phyloP scores from a whole-genome alignment of 2,329 filamentous ascomycete species.

The Periconia digitata region DNA sequence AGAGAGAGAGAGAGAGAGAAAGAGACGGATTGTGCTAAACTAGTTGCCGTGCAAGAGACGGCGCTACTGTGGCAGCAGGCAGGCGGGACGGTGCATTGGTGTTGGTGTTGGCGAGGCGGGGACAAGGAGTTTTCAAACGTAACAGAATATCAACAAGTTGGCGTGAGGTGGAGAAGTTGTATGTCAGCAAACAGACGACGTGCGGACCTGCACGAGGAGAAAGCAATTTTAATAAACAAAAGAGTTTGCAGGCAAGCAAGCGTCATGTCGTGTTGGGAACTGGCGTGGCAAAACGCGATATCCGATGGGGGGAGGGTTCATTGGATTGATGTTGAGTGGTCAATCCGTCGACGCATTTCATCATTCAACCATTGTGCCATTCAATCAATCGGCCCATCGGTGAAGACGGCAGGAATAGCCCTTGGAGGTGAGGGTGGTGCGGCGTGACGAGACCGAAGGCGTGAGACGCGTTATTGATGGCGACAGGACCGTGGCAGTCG shows the following conservation, averaged over 20 bases:
- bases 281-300: too few species aligned
- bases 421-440: neutral
- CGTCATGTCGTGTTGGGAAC: too few species aligned
- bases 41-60: constrained; percentile 27
- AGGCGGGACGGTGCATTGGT: constrained; percentile 30
- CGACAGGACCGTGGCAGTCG: constrained; percentile 18
- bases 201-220: neutral
- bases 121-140: constrained; percentile 38
- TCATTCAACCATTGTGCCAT: too few species aligned
- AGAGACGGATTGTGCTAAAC: constrained; percentile 30
- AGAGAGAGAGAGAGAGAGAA: constrained; percentile 16
- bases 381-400: too few species aligned
- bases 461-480: constrained; percentile 21
- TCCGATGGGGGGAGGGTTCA: too few species aligned
- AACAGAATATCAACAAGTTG: constrained; percentile 27
- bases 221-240: neutral
- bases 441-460: constrained; percentile 25
- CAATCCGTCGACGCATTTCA: too few species aligned
- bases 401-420: neutral
- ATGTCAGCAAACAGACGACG: neutral
- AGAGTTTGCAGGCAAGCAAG: too few species aligned
- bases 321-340: too few species aligned
- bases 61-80: constrained; percentile 17
- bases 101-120: constrained; percentile 24
- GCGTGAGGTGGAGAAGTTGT: neutral